A percentile compares a stretch with the other conserved stretches of the same genome.
Evolutionary conservation across 495 filamentous ascomycete species (phyloP).

Genomic region (Immersiella caudata): DNA sequence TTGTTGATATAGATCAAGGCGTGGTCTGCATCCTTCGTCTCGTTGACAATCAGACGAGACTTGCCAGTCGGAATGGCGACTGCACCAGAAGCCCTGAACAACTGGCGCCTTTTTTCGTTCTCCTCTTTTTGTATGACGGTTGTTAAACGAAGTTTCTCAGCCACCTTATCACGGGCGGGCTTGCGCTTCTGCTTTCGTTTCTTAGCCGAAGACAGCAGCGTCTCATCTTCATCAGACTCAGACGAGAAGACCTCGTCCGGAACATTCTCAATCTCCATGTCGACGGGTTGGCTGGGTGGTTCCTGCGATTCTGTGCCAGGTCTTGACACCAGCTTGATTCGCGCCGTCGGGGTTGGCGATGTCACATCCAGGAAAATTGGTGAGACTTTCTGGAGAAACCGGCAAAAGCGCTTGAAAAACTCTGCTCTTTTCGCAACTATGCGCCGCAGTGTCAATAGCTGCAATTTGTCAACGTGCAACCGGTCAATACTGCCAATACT

Average conservation of each 20-base stretch:
- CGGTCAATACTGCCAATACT: constrained; percentile 11
- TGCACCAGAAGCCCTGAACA: constrained; percentile 41
- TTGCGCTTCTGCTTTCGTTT: constrained; percentile 54
- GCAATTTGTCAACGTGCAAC: neutral
- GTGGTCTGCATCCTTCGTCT: constrained; percentile 60
- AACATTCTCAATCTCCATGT: neutral
- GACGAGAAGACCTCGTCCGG: neutral
- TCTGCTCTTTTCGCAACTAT: neutral
- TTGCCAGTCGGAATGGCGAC: constrained; percentile 46
- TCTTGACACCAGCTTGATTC: neutral
- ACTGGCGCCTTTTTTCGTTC: constrained; percentile 52
- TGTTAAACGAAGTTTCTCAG: constrained; percentile 49
- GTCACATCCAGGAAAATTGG: neutral
- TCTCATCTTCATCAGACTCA: constrained; percentile 23
- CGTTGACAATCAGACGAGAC: constrained; percentile 66
- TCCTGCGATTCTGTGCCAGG: neutral
- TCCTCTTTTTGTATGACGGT: constrained; percentile 49
- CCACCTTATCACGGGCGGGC: constrained; percentile 47
- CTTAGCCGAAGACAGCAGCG: constrained; percentile 28
- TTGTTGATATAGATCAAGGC: constrained; percentile 55
- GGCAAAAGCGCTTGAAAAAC: constrained; percentile 21
- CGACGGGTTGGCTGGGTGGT: neutral
- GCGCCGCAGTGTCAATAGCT: constrained; percentile 6
- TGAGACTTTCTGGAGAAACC: constrained; percentile 12
- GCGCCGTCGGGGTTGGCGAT: neutral